These are phyloP conservation scores for Tolypocladium tropicale DNA, from an alignment of 2,329 filamentous ascomycete genomes.

Conservation along the genomic window DNA sequence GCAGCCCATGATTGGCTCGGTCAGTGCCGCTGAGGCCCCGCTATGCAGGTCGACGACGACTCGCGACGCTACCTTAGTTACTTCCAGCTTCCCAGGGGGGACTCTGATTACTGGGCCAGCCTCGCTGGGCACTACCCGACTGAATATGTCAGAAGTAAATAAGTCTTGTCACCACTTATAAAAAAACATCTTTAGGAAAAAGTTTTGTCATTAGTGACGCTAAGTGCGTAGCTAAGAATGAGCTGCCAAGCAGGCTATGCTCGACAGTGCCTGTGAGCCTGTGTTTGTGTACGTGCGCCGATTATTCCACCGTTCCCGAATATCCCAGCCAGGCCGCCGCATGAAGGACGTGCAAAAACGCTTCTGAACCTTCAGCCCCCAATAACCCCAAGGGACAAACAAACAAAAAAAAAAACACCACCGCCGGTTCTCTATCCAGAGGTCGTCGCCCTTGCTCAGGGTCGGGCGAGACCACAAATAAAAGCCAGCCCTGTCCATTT, in stretches of 20 bases:
- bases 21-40: background rate
- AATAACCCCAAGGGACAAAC: background rate
- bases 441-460: too few relatives aligned
- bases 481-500: background rate
- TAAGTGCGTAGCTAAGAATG: background rate
- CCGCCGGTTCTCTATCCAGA: background rate
- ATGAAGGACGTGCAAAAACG: background rate
- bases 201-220: background rate
- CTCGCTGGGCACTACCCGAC: too few relatives aligned
- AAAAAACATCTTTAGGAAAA: background rate
- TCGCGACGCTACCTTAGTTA: too few relatives aligned
- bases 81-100: too few relatives aligned
- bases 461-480: background rate
- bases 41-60: too few relatives aligned
- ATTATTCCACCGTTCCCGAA: background rate
- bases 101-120: too few relatives aligned
- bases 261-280: background rate
- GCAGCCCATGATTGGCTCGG: slow-evolving; percentile 12
- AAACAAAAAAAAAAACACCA: too few relatives aligned
- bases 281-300: background rate
- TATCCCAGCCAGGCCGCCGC: background rate
- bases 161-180: background rate
- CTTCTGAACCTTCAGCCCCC: too few relatives aligned
- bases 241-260: background rate
- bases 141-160: background rate